Evolutionary conservation across 768 basidiomycete species (phyloP).

Genomic region (Serendipita indica): DNA sequence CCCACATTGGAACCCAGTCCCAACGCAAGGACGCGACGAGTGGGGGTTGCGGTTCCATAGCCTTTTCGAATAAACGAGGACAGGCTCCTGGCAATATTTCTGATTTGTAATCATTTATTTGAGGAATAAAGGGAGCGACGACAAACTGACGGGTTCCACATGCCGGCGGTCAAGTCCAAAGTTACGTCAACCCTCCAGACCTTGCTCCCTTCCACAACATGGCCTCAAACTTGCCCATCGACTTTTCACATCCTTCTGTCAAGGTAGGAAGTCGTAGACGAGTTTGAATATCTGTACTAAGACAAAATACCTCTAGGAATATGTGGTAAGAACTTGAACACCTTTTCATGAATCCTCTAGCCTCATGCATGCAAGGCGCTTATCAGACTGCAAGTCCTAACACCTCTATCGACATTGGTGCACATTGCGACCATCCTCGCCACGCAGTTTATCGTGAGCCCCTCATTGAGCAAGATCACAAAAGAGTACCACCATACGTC

Average conservation of each 20-base stretch:
- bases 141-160: not conserved
- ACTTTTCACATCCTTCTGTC: conserved; percentile 44
- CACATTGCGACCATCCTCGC: conserved; percentile 59
- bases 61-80: not conserved
- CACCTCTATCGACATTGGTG: conserved; percentile 69
- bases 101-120: not conserved
- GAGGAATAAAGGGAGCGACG: not conserved
- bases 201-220: conserved; percentile 11
- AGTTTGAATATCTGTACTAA: conserved; percentile 21
- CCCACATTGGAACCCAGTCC: conserved; percentile 87
- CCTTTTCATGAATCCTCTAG: not conserved
- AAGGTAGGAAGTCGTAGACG: conserved; percentile 50
- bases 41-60: not conserved
- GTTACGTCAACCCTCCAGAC: not conserved
- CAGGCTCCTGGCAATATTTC: not conserved
- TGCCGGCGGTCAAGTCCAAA: conserved; percentile 14
- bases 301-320: not conserved
- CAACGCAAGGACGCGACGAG: conserved; percentile 35
- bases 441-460: conserved; percentile 51
- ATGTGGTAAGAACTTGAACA: not conserved
- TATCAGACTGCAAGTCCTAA: conserved; percentile 66
- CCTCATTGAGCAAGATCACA: conserved; percentile 44
- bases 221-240: conserved; percentile 36
- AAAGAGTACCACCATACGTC: conserved; percentile 42
- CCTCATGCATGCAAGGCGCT: conserved; percentile 11